Percentiles rank a stretch among this genome's conserved stretches.
Conservation (phyloP, 2,329 filamentous ascomycete genomes). For the Ophiocordyceps robertsii region DNA sequence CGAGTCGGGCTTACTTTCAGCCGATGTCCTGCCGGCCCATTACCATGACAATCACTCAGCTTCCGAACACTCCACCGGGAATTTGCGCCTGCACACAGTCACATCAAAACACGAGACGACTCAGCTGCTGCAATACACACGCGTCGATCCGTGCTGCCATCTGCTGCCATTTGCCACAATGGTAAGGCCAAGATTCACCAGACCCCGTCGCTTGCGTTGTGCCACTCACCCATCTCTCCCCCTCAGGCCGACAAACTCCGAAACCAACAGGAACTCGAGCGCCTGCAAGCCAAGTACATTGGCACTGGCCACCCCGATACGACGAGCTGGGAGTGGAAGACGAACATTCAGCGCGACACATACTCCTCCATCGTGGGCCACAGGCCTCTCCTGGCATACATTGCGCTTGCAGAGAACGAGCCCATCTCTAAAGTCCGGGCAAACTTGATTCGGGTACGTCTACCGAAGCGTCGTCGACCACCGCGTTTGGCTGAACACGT, state of each 20-base stretch:
- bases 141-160: too few relatives aligned
- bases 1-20: too few relatives aligned
- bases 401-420: slow-evolving; percentile 81
- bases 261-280: slow-evolving; percentile 93
- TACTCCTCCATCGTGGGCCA: slow-evolving; percentile 84
- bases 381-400: slow-evolving; percentile 75
- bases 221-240: neutral
- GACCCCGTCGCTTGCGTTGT: neutral
- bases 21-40: too few relatives aligned
- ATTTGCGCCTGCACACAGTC: too few relatives aligned
- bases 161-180: slow-evolving; percentile 5
- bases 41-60: too few relatives aligned
- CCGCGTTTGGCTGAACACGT: slow-evolving; percentile 1
- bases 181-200: slow-evolving; percentile 7
- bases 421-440: slow-evolving; percentile 66
- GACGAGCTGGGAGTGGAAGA: slow-evolving; percentile 93
- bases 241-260: slow-evolving; percentile 87
- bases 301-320: slow-evolving; percentile 95
- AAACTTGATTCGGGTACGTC: slow-evolving; percentile 58
- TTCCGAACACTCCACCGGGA: too few relatives aligned
- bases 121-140: too few relatives aligned
- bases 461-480: neutral
- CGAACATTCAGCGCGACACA: slow-evolving; percentile 89
- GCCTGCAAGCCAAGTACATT: slow-evolving; percentile 88
- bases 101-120: too few relatives aligned